phyloP scores from a whole-genome alignment of 257 asterid genomes.

The Plantago elongata region DNA sequence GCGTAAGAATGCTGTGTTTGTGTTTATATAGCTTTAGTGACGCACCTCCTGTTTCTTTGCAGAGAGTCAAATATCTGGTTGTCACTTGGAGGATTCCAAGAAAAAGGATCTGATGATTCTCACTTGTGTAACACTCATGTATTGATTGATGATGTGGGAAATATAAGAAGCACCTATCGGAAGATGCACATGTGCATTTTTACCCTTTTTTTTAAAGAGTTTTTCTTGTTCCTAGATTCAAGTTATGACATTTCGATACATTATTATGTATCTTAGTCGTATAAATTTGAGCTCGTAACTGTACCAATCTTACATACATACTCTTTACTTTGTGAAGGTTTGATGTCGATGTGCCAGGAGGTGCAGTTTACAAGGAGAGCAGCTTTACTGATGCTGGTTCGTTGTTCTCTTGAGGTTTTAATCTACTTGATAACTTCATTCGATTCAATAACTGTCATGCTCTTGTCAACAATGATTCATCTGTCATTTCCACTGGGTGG shows the following conservation, averaged over 20 bases:
- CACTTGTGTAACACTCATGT: slow-evolving; percentile 82
- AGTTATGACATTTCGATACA: background rate
- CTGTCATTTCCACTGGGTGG: too few relatives aligned
- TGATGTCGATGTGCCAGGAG: slow-evolving; percentile 95
- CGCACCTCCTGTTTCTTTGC: slow-evolving; percentile 20
- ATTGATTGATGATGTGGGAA: slow-evolving; percentile 71
- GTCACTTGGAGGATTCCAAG: slow-evolving; percentile 94
- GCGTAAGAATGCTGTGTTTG: background rate
- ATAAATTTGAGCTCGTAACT: background rate
- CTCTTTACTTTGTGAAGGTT: slow-evolving; percentile 31
- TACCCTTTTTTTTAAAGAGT: background rate
- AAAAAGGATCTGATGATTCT: slow-evolving; percentile 69
- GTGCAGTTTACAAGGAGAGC: slow-evolving; percentile 95
- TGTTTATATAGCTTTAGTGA: background rate
- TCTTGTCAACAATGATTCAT: too few relatives aligned
- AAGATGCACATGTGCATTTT: slow-evolving; percentile 74
- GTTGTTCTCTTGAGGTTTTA: slow-evolving; percentile 11
- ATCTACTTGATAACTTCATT: background rate
- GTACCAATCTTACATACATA: background rate
- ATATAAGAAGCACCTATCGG: slow-evolving; percentile 58
- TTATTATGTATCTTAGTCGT: background rate
- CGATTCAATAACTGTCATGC: too few relatives aligned
- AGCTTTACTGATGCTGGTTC: slow-evolving; percentile 78
- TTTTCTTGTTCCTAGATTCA: background rate
- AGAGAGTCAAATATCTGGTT: slow-evolving; percentile 84